These are phyloP conservation scores for Colletotrichum sp. DNA, from an alignment of 2,329 filamentous ascomycete genomes.

Conservation along the genomic window DNA sequence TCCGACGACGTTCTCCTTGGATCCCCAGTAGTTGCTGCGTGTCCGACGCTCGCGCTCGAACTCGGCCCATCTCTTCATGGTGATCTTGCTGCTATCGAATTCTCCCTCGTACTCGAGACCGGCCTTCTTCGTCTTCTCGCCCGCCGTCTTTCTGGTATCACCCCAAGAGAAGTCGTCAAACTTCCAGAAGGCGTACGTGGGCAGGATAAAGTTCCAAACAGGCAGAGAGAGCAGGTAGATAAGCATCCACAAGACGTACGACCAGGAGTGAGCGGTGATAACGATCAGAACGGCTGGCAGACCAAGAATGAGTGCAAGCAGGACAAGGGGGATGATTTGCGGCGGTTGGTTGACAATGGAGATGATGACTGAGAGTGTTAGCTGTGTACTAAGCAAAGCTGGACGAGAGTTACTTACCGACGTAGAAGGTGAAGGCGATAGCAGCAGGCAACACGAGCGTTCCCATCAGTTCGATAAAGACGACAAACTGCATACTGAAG, in stretches of 20 bases:
- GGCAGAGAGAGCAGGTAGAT: conserved; percentile 94
- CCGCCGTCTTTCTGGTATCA: conserved; percentile 93
- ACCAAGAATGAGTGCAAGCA: conserved; percentile 90
- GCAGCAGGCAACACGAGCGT: conserved; percentile 95
- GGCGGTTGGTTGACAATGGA: conserved; percentile 79
- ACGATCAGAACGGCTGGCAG: conserved; percentile 91
- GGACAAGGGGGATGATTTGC: conserved; percentile 88
- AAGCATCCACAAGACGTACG: conserved; percentile 95
- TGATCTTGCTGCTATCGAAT: conserved; percentile 98
- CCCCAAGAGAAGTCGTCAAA: conserved; percentile 99
- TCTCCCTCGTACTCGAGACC: conserved; percentile 91
- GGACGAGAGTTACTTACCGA: conserved; percentile 66
- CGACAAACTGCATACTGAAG: conserved; percentile 99
- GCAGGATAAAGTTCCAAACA: conserved; percentile 96
- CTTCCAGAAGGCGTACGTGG: conserved; percentile 97
- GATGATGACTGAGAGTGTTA: conserved; percentile 68
- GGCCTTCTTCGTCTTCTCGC: conserved; percentile 86
- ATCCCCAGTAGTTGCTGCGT: conserved; percentile 56
- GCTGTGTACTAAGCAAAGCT: not conserved
- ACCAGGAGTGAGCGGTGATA: conserved; percentile 89
- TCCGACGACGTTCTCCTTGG: conserved; percentile 55
- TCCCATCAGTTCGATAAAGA: conserved; percentile 93
- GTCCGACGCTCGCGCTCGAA: conserved; percentile 76
- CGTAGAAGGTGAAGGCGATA: conserved; percentile 96
- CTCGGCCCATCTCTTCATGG: conserved; percentile 98